phyloP scores from a whole-genome alignment of 2,329 filamentous ascomycete genomes.

The Gyromitra esculenta region DNA sequence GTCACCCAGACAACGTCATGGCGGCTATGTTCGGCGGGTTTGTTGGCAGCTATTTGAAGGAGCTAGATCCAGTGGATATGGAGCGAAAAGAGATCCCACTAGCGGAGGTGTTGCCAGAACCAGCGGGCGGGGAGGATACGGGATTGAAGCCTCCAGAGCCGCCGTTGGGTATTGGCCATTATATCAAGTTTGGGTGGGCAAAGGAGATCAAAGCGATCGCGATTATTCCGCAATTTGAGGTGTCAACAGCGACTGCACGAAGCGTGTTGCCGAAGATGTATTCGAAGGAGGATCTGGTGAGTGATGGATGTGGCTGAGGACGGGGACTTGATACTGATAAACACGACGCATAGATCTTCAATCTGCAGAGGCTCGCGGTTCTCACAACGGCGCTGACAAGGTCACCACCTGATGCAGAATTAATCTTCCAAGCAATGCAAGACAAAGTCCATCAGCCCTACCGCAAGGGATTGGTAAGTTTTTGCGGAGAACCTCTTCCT shows the following conservation, averaged over 20 bases:
- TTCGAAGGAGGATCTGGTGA: slow-evolving; percentile 61
- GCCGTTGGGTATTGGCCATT: slow-evolving; percentile 92
- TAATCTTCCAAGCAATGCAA: slow-evolving; percentile 98
- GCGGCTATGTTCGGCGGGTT: slow-evolving; percentile 96
- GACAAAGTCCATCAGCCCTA: slow-evolving; percentile 98
- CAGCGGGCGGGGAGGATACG: slow-evolving; percentile 90
- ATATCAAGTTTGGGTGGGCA: slow-evolving; percentile 94
- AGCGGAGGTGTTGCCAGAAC: slow-evolving; percentile 88
- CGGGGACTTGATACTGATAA: slow-evolving; percentile 1
- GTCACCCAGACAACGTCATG: slow-evolving; percentile 93
- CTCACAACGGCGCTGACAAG: slow-evolving; percentile 88
- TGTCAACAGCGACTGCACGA: slow-evolving; percentile 90
- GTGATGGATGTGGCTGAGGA: background rate
- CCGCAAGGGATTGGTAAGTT: slow-evolving; percentile 73
- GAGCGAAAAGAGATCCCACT: slow-evolving; percentile 92
- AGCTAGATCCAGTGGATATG: slow-evolving; percentile 86
- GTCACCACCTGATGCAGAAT: slow-evolving; percentile 87
- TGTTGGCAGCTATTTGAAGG: slow-evolving; percentile 94
- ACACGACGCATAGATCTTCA: slow-evolving; percentile 73
- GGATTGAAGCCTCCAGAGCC: slow-evolving; percentile 86
- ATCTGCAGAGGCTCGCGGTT: slow-evolving; percentile 91
- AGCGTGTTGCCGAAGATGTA: slow-evolving; percentile 84
- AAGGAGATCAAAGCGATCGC: slow-evolving; percentile 95
- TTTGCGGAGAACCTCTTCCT: background rate
- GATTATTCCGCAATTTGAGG: slow-evolving; percentile 95